These are phyloP conservation scores for Macrophomina pseudophaseolina DNA, from an alignment of 2,329 filamentous ascomycete species.

Conservation along the genomic window DNA sequence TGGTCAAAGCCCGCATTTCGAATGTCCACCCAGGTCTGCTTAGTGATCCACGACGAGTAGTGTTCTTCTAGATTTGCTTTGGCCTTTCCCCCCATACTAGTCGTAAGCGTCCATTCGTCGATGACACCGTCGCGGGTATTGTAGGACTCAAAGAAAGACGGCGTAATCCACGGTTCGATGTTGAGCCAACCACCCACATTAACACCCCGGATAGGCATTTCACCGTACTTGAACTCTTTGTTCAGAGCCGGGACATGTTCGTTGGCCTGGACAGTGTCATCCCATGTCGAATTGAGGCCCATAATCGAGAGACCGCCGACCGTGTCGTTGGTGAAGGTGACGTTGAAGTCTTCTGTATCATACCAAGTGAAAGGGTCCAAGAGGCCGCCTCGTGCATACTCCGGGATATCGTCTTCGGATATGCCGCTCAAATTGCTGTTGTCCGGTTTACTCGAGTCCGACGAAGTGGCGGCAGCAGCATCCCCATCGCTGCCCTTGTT, in stretches of 20 bases:
- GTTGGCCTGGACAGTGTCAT: constrained; percentile 81
- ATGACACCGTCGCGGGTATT: constrained; percentile 67
- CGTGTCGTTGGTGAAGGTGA: constrained; percentile 85
- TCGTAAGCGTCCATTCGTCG: constrained; percentile 84
- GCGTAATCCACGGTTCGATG: constrained; percentile 93
- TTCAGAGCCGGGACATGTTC: constrained; percentile 78
- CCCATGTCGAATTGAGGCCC: constrained; percentile 83
- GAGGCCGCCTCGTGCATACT: constrained; percentile 72
- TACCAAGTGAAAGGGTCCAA: constrained; percentile 93
- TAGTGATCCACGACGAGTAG: constrained; percentile 86
- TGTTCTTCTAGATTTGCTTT: constrained; percentile 80
- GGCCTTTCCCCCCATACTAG: constrained; percentile 71
- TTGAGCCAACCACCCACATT: constrained; percentile 95
- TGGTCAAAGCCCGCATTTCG: constrained; percentile 89
- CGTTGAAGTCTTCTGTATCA: constrained; percentile 88
- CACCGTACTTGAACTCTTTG: constrained; percentile 77
- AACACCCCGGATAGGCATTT: constrained; percentile 82
- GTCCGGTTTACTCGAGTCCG: constrained; percentile 38
- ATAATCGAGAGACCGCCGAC: constrained; percentile 90
- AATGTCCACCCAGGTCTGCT: constrained; percentile 83
- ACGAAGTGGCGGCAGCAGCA: constrained; percentile 33
- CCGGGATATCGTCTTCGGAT: constrained; percentile 51
- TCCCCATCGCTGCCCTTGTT: constrained; percentile 36
- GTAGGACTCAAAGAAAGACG: constrained; percentile 81
- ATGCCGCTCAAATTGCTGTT: constrained; percentile 54